A percentile compares a stretch with the other conserved stretches of the same genome.
Conservation (phyloP, 345 rosid species). For the Syzygium aromaticum region DNA sequence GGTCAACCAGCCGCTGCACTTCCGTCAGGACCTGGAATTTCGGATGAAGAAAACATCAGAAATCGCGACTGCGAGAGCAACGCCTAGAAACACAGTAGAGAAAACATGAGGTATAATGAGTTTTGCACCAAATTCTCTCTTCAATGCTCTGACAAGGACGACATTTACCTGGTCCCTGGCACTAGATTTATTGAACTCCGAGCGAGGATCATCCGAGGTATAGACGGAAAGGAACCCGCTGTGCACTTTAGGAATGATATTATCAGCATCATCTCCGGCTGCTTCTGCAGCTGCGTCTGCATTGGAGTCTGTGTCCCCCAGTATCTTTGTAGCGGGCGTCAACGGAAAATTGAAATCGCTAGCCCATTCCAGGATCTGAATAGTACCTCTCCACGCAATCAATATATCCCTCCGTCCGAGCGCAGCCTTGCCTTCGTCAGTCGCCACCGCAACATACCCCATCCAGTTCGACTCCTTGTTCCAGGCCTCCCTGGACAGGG, state of each 20-base stretch:
- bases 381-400: slow-evolving; percentile 77
- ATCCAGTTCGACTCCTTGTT: slow-evolving; percentile 78
- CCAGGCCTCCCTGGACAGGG: slow-evolving; percentile 76
- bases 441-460: slow-evolving; percentile 74
- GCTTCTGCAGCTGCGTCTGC: not conserved
- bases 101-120: not conserved
- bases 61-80: not conserved
- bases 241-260: slow-evolving; percentile 11
- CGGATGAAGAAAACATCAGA: not conserved
- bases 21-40: slow-evolving; percentile 36
- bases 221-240: slow-evolving; percentile 43
- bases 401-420: slow-evolving; percentile 80
- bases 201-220: slow-evolving; percentile 31
- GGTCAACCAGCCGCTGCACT: slow-evolving; percentile 33
- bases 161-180: slow-evolving; percentile 51
- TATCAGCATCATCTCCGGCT: not conserved
- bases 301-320: slow-evolving; percentile 11
- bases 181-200: slow-evolving; percentile 27
- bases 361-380: slow-evolving; percentile 61
- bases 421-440: slow-evolving; percentile 44
- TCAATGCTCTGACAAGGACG: not conserved
- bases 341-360: slow-evolving; percentile 47
- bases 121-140: not conserved
- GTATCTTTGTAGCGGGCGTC: slow-evolving; percentile 36
- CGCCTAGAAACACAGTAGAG: not conserved